Conservation (phyloP, 1,139 yeast genomes). For the Scheffersomyces insectosa region DNA sequence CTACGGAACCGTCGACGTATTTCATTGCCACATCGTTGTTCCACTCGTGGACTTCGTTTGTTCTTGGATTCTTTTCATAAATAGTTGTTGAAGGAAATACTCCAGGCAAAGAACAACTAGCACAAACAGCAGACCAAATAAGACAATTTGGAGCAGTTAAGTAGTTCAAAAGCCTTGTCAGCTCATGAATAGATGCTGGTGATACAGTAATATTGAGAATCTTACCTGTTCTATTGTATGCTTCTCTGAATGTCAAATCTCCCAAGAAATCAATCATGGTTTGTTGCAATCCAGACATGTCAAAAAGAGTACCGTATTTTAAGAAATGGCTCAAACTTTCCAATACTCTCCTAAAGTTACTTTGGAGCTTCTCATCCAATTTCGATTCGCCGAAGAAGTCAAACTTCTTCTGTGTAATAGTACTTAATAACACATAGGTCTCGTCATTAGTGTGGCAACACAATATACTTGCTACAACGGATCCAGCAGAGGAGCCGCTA, state of each 20-base stretch:
- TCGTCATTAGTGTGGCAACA: slow-evolving; percentile 83
- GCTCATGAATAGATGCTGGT: slow-evolving; percentile 67
- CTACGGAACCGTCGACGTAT: slow-evolving; percentile 95
- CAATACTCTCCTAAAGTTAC: slow-evolving; percentile 42
- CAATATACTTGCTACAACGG: slow-evolving; percentile 86
- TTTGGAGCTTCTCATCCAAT: slow-evolving; percentile 30
- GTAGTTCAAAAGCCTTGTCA: slow-evolving; percentile 45
- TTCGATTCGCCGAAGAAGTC: slow-evolving; percentile 54
- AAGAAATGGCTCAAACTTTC: slow-evolving; percentile 52
- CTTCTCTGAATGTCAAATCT: slow-evolving; percentile 72
- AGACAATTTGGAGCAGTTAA: slow-evolving; percentile 52
- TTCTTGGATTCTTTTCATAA: slow-evolving; percentile 75
- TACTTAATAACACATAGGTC: slow-evolving; percentile 53
- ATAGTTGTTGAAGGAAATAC: slow-evolving; percentile 85
- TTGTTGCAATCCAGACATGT: slow-evolving; percentile 64
- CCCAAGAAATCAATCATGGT: slow-evolving; percentile 86
- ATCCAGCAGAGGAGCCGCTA: slow-evolving; percentile 97
- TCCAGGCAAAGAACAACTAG: slow-evolving; percentile 93
- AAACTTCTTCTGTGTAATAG: slow-evolving; percentile 59
- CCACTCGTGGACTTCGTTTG: slow-evolving; percentile 76
- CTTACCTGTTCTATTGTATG: slow-evolving; percentile 59
- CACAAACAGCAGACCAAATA: slow-evolving; percentile 89
- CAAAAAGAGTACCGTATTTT: slow-evolving; percentile 87
- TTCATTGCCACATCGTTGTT: slow-evolving; percentile 73
- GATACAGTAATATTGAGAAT: slow-evolving; percentile 56